Percentiles rank a stretch among this genome's conserved stretches.
Conservation (phyloP, 495 filamentous ascomycete genomes). For the Penicillium turbatum region DNA sequence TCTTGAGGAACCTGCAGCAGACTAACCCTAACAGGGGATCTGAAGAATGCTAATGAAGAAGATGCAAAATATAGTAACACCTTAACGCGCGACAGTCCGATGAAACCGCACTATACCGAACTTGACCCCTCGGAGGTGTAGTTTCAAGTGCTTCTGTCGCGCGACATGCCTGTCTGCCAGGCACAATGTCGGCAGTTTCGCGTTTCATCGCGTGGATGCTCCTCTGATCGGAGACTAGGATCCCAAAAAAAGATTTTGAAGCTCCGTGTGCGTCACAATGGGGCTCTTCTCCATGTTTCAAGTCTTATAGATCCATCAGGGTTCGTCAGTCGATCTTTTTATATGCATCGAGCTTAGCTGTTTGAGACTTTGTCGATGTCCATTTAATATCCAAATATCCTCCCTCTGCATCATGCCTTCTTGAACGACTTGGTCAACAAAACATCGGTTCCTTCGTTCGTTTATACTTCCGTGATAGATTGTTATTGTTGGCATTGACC, state of each 20-base stretch:
- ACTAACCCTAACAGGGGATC: conserved; percentile 27
- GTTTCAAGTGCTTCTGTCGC: conserved; percentile 29
- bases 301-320: conserved; percentile 28
- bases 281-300: conserved; percentile 45
- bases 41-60: conserved; percentile 28
- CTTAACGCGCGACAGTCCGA: conserved; percentile 42
- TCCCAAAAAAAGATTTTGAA: conserved; percentile 31
- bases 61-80: conserved; percentile 46
- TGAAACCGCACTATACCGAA: conserved; percentile 37
- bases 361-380: conserved; percentile 21
- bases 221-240: conserved; percentile 26
- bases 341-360: conserved; percentile 21
- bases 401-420: conserved; percentile 23
- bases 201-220: conserved; percentile 29
- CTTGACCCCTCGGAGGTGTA: conserved; percentile 5
- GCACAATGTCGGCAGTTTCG: conserved; percentile 33
- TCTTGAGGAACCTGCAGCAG: conserved; percentile 21
- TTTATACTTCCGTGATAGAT: conserved; percentile 5
- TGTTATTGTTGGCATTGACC: not conserved
- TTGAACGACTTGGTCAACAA: conserved; percentile 7
- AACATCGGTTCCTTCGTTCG: conserved; percentile 14
- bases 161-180: conserved; percentile 17
- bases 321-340: conserved; percentile 29
- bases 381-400: conserved; percentile 43
- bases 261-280: conserved; percentile 34